phyloP scores from a whole-genome alignment of 2,329 filamentous ascomycete genomes.

The Tolypocladium tropicale region DNA sequence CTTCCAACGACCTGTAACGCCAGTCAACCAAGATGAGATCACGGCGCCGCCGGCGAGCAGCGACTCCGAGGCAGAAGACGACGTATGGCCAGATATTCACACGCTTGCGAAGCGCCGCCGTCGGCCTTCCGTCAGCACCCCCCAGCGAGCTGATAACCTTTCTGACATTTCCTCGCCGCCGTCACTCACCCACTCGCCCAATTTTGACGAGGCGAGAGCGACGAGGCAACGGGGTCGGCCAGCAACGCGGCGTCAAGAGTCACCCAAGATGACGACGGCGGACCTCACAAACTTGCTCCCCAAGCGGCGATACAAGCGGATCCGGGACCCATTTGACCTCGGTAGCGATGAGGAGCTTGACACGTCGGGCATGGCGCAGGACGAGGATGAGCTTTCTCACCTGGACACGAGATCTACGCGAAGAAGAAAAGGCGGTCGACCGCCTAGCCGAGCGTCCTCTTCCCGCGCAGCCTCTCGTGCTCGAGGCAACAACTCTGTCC shows the following conservation, averaged over 20 bases:
- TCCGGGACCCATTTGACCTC: slow-evolving; percentile 27
- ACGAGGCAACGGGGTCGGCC: slow-evolving; percentile 18
- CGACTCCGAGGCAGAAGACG: slow-evolving; percentile 31
- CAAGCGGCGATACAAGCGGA: slow-evolving; percentile 34
- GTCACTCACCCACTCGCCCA: slow-evolving; percentile 57
- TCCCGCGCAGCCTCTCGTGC: slow-evolving; percentile 16
- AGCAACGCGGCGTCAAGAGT: slow-evolving; percentile 20
- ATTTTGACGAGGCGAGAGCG: slow-evolving; percentile 26
- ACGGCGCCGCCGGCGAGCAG: slow-evolving; percentile 47
- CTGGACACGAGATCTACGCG: slow-evolving; percentile 25
- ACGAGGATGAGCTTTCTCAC: slow-evolving; percentile 48
- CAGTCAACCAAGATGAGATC: slow-evolving; percentile 35
- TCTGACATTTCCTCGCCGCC: slow-evolving; percentile 54
- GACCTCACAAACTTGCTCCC: slow-evolving; percentile 44
- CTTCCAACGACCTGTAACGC: slow-evolving; percentile 26
- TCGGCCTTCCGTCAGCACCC: slow-evolving; percentile 25
- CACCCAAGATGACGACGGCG: slow-evolving; percentile 40
- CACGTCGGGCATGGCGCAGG: slow-evolving; percentile 33
- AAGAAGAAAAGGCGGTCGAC: slow-evolving; percentile 21
- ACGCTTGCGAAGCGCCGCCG: slow-evolving; percentile 37
- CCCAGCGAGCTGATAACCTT: slow-evolving; percentile 24
- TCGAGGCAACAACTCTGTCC: slow-evolving; percentile 8
- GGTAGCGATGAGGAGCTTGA: slow-evolving; percentile 39
- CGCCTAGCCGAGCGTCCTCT: slow-evolving; percentile 16
- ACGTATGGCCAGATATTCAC: slow-evolving; percentile 42